Evolutionary conservation across 495 filamentous ascomycete genomes (phyloP).

Genomic region (Amniculicola lignicola): DNA sequence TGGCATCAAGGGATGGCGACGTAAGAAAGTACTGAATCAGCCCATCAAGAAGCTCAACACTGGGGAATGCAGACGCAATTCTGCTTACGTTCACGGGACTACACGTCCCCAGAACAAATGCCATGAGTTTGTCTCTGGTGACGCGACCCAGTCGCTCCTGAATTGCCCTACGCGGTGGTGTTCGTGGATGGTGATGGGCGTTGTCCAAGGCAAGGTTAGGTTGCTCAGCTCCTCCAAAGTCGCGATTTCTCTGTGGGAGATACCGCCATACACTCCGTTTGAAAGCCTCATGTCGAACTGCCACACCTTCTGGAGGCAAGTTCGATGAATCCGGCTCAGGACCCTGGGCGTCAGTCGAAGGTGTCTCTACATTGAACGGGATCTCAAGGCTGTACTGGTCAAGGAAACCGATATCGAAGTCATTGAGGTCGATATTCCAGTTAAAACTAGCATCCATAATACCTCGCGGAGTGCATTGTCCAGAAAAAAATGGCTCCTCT

Average conservation of each 20-base stretch:
- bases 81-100: background rate
- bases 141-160: slow-evolving; percentile 47
- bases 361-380: slow-evolving; percentile 34
- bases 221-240: slow-evolving; percentile 53
- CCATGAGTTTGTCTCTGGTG: slow-evolving; percentile 22
- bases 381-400: slow-evolving; percentile 55
- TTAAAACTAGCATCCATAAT: slow-evolving; percentile 51
- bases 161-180: slow-evolving; percentile 37
- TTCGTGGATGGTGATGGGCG: slow-evolving; percentile 39
- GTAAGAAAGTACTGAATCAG: slow-evolving; percentile 60
- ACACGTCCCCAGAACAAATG: background rate
- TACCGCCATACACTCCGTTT: slow-evolving; percentile 55
- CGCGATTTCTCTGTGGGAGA: slow-evolving; percentile 47
- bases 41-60: slow-evolving; percentile 55
- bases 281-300: slow-evolving; percentile 42
- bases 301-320: slow-evolving; percentile 21
- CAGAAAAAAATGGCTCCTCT: slow-evolving; percentile 6
- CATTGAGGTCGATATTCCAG: slow-evolving; percentile 57
- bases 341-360: slow-evolving; percentile 5
- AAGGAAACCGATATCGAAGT: slow-evolving; percentile 58
- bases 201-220: slow-evolving; percentile 51
- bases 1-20: slow-evolving; percentile 48
- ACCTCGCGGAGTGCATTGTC: slow-evolving; percentile 39
- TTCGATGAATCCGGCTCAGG: slow-evolving; percentile 15
- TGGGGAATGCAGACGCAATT: slow-evolving; percentile 57